Conservation (phyloP, 768 basidiomycete species). For the Boletus pseudopeckii region DNA sequence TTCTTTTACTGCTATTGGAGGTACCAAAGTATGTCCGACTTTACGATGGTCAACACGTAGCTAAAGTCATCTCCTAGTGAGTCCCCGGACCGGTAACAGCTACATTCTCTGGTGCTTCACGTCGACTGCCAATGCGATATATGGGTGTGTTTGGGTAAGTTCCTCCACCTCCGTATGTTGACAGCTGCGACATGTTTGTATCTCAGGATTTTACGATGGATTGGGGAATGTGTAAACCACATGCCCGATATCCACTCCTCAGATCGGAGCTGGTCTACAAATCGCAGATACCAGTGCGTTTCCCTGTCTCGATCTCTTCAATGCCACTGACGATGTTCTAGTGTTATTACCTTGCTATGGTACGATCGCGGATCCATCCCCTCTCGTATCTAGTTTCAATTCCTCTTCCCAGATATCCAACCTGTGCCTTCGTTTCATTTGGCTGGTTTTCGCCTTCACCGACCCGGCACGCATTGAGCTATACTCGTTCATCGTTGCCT, state of each 20-base stretch:
- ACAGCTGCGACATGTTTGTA: not conserved
- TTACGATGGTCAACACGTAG: not conserved
- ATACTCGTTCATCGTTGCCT: slow-evolving; percentile 62
- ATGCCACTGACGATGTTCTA: slow-evolving; percentile 23
- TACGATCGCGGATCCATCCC: slow-evolving; percentile 31
- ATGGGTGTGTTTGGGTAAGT: slow-evolving; percentile 76
- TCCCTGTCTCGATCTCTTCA: not conserved
- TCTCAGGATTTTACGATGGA: slow-evolving; percentile 82
- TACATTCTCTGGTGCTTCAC: slow-evolving; percentile 72
- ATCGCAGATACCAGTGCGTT: slow-evolving; percentile 53
- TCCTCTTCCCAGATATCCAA: slow-evolving; percentile 56
- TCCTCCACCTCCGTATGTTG: not conserved
- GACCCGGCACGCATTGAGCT: slow-evolving; percentile 46
- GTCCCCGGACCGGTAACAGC: slow-evolving; percentile 38
- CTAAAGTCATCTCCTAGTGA: slow-evolving; percentile 20
- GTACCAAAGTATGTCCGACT: slow-evolving; percentile 43
- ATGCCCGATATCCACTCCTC: slow-evolving; percentile 54
- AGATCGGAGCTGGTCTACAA: slow-evolving; percentile 75
- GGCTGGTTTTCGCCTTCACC: slow-evolving; percentile 73
- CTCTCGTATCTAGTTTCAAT: not conserved
- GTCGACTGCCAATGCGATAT: slow-evolving; percentile 60
- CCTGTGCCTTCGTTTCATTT: slow-evolving; percentile 72
- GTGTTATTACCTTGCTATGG: slow-evolving; percentile 79
- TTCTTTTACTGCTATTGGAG: slow-evolving; percentile 79
- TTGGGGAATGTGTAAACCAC: slow-evolving; percentile 77